These are phyloP conservation scores for Monosporascus sp. DNA, from an alignment of 2,329 filamentous ascomycete species.

Conservation along the genomic window DNA sequence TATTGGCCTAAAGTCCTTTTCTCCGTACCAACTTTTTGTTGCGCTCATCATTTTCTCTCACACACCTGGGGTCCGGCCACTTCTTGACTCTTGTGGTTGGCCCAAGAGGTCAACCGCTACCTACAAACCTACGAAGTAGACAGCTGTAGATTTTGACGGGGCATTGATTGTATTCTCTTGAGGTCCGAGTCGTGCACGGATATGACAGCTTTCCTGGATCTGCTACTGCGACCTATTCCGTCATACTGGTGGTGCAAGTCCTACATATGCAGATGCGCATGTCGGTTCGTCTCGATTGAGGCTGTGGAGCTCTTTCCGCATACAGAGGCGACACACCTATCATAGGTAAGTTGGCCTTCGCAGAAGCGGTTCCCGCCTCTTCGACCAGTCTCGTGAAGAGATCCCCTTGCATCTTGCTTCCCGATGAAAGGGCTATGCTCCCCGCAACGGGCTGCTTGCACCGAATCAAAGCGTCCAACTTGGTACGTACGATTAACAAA, in stretches of 20 bases:
- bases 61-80: too few relatives aligned
- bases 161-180: too few relatives aligned
- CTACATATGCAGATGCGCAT: background rate
- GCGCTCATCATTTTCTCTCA: too few relatives aligned
- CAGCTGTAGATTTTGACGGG: too few relatives aligned
- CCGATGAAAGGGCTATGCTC: background rate
- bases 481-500: background rate
- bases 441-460: background rate
- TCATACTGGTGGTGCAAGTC: background rate
- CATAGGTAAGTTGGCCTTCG: background rate
- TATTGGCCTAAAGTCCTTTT: too few relatives aligned
- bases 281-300: background rate
- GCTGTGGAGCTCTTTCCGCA: background rate
- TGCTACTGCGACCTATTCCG: background rate
- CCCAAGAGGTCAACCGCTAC: too few relatives aligned
- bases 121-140: too few relatives aligned
- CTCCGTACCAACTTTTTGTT: too few relatives aligned
- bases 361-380: background rate
- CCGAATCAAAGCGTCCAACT: background rate
- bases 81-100: too few relatives aligned
- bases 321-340: background rate
- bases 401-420: background rate
- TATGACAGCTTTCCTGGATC: background rate
- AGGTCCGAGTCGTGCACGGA: background rate
- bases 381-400: background rate